Percentiles rank a stretch among this genome's conserved stretches.
phyloP scores from a whole-genome alignment of 495 filamentous ascomycete genomes.

The Penicillium macrosclerotiorum region DNA sequence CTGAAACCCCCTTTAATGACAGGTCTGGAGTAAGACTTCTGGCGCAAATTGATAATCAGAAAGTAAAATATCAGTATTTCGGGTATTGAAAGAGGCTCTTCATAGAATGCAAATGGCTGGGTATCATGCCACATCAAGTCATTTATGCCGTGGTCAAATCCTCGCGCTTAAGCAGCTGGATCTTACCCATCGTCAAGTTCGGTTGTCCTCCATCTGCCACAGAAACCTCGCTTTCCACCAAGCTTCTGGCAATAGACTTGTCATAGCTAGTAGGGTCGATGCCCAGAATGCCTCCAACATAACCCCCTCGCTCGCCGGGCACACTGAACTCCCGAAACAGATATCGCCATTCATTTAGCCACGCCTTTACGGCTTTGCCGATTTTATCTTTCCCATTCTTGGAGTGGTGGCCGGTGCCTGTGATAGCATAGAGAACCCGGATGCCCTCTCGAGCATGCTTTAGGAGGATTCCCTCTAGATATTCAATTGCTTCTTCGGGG shows the following conservation, averaged over 20 bases:
- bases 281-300: conserved; percentile 89
- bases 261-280: conserved; percentile 91
- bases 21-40: too few relatives aligned
- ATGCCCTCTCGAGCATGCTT: conserved; percentile 68
- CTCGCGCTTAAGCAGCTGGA: conserved; percentile 48
- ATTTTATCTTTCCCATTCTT: conserved; percentile 99
- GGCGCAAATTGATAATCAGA: too few relatives aligned
- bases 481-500: conserved; percentile 94
- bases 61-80: too few relatives aligned
- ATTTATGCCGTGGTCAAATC: too few relatives aligned
- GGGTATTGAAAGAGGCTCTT: background rate
- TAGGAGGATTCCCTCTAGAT: conserved; percentile 80
- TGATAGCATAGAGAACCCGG: conserved; percentile 89
- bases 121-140: conserved; percentile 3
- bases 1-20: too few relatives aligned
- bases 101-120: conserved; percentile 7
- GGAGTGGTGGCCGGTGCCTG: conserved; percentile 94
- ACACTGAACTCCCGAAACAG: conserved; percentile 95
- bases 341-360: conserved; percentile 94
- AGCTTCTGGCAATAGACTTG: conserved; percentile 47
- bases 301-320: conserved; percentile 74
- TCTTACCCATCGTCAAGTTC: conserved; percentile 41
- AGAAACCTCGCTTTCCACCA: conserved; percentile 22
- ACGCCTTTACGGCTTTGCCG: conserved; percentile 85
- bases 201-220: conserved; percentile 23